These are phyloP conservation scores for Calonectria crousiana DNA, from an alignment of 2,329 filamentous ascomycete species.

Conservation along the genomic window DNA sequence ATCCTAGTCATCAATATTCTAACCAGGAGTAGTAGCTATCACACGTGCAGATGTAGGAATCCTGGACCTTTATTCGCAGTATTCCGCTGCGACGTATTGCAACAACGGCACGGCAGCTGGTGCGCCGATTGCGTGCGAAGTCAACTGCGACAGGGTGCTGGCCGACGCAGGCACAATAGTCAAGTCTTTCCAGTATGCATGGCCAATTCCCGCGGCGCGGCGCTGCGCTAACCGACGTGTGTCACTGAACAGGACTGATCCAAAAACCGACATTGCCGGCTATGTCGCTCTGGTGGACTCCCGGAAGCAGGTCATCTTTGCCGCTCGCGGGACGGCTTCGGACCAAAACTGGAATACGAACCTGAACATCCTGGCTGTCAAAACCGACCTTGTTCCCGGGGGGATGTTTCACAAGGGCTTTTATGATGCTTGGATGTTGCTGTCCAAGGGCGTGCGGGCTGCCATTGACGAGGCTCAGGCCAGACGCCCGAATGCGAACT, in stretches of 20 bases:
- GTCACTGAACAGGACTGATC: constrained; percentile 47
- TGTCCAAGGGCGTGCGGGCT: constrained; percentile 55
- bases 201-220: rapidly evolving
- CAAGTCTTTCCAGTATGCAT: constrained; percentile 53
- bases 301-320: constrained; percentile 67
- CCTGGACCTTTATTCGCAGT: constrained; percentile 58
- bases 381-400: constrained; percentile 47
- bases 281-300: constrained; percentile 63
- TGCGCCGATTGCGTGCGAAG: constrained; percentile 56
- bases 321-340: constrained; percentile 69
- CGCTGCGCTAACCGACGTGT: constrained; percentile 40
- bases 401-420: constrained; percentile 72
- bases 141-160: constrained; percentile 57
- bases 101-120: constrained; percentile 58
- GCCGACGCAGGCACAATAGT: constrained; percentile 57
- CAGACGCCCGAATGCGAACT: constrained; percentile 62
- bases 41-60: neutral
- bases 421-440: constrained; percentile 66
- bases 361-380: constrained; percentile 45
- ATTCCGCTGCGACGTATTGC: constrained; percentile 66
- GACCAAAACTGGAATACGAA: constrained; percentile 73
- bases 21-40: neutral
- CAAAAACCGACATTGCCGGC: constrained; percentile 59
- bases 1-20: neutral
- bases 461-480: constrained; percentile 58